Evolutionary conservation across 228 moss, liverwort and hornwort genomes (phyloP), one percentile per base, ranked within the genome.

Genomic region (Sphagnum magellanicum): DNA sequence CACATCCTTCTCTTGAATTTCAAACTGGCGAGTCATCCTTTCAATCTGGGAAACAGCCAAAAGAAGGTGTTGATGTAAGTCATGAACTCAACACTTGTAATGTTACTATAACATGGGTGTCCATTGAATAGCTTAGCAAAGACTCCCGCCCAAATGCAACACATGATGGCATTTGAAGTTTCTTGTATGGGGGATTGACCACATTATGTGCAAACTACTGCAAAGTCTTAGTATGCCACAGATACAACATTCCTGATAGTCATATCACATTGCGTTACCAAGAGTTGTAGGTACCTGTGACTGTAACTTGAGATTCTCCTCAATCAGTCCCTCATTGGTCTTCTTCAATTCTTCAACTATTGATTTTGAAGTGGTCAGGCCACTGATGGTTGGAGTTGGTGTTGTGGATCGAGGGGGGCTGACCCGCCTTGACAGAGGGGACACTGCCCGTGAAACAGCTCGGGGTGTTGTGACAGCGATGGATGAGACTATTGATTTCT

Each of bases 321-420:
- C 94, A 76, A 87, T 94, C 68, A 98, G 76, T 48, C 85, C 76
- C 14, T 98, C 98, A 66, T 92, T 92, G 9, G 90, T 94, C 74
- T 90, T 91, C 87, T 93, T 98, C 81, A 94, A 68, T 63, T 98
- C 98, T 73, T 98, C 98, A 63, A 94, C 92, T 71, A 90, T 84
- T 6, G 98, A 82, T 60, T 87, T 90, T 13, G 98, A 85, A 49
- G 90, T 78, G 47, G 90, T 85, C 12, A 92, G 84, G 14, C 98
- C 94, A 46, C 86, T 81, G 57, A 87, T 82, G 6, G 94, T 98
- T 61, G 94, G 93, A 53, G 93, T 98, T 32, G 98, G 98, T 55
- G 98, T 98, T 48, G 98, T 91, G 14, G 98, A 91, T 52, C 98
- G 82, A 48, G 98, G 94, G 32, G 98, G 98, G 74, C 98, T 98